Evolutionary conservation across 1,139 yeast species (phyloP).

Genomic region (Candida dubliniensis): DNA sequence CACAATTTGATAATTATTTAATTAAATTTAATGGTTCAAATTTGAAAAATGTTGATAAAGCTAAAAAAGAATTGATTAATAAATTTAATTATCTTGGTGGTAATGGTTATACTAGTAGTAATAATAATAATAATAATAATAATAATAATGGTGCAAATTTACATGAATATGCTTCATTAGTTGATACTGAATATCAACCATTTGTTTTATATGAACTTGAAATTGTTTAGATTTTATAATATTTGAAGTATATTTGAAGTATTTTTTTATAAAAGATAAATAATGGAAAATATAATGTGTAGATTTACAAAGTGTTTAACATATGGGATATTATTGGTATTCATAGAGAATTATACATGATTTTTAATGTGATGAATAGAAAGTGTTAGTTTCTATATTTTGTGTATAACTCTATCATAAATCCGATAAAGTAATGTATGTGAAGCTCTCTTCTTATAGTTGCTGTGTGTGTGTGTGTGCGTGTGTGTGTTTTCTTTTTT

Average conservation of each 20-base stretch:
- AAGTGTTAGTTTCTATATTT: too few relatives aligned
- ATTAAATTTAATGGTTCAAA: constrained; percentile 42
- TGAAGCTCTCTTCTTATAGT: too few relatives aligned
- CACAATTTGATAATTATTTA: constrained; percentile 73
- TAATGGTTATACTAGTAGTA: constrained; percentile 62
- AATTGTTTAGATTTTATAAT: constrained; percentile 30
- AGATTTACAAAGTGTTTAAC: too few relatives aligned
- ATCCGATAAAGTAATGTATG: too few relatives aligned
- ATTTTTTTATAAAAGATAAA: too few relatives aligned
- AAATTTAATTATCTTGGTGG: constrained; percentile 92
- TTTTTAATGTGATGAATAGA: too few relatives aligned
- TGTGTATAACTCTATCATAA: too few relatives aligned
- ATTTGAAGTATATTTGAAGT: constrained; percentile 1
- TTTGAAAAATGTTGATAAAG: constrained; percentile 49
- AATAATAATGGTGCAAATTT: constrained; percentile 57
- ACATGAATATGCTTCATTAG: constrained; percentile 86
- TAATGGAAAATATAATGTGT: too few relatives aligned
- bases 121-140: constrained; percentile 47
- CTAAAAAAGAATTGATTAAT: constrained; percentile 65
- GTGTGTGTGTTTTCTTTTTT: too few relatives aligned
- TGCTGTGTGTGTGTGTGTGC: too few relatives aligned
- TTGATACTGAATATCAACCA: constrained; percentile 94
- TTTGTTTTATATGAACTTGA: constrained; percentile 74
- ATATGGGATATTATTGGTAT: too few relatives aligned
- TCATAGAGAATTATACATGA: too few relatives aligned